Percentiles rank a stretch among this genome's conserved stretches.
Conservation (phyloP, 345 rosid genomes). For the Lumnitzera littorea region DNA sequence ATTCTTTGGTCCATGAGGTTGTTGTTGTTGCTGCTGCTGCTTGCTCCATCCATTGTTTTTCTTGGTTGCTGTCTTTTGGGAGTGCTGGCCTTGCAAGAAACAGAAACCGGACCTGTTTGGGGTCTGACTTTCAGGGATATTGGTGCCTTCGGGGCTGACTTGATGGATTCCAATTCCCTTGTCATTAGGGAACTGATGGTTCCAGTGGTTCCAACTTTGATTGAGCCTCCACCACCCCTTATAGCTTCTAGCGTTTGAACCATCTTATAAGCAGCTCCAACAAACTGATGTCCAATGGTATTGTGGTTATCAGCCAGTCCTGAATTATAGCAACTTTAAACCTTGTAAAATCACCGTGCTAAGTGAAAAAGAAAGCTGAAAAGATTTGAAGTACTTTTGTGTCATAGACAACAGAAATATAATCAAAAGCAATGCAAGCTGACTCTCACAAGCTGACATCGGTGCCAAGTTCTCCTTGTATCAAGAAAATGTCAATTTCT, state of each 20-base stretch:
- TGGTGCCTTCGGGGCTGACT: conserved; percentile 38
- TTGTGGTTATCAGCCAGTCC: too few relatives aligned
- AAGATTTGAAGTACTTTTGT: too few relatives aligned
- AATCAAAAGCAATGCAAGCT: too few relatives aligned
- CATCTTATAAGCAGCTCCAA: conserved; percentile 29
- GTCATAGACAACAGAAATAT: too few relatives aligned
- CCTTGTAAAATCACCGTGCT: too few relatives aligned
- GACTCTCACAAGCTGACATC: too few relatives aligned
- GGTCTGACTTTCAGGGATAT: conserved; percentile 26
- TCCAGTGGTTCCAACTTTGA: conserved; percentile 81
- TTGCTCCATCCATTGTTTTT: conserved; percentile 68
- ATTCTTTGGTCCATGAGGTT: conserved; percentile 13
- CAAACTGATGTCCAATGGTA: not conserved
- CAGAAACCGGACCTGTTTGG: conserved; percentile 39
- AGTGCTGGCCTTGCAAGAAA: conserved; percentile 38
- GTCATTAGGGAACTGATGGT: conserved; percentile 75
- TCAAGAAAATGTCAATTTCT: too few relatives aligned
- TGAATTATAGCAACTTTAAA: too few relatives aligned
- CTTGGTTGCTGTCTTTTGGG: conserved; percentile 48
- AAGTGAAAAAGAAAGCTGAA: too few relatives aligned
- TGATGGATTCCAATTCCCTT: conserved; percentile 63
- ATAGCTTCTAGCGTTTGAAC: conserved; percentile 70
- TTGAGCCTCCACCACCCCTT: conserved; percentile 81
- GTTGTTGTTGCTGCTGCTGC: conserved; percentile 51
- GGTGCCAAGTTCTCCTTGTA: too few relatives aligned